Evolutionary conservation across 179 eudicot genomes (phyloP).

Genomic region (Spinacia oleracea): DNA sequence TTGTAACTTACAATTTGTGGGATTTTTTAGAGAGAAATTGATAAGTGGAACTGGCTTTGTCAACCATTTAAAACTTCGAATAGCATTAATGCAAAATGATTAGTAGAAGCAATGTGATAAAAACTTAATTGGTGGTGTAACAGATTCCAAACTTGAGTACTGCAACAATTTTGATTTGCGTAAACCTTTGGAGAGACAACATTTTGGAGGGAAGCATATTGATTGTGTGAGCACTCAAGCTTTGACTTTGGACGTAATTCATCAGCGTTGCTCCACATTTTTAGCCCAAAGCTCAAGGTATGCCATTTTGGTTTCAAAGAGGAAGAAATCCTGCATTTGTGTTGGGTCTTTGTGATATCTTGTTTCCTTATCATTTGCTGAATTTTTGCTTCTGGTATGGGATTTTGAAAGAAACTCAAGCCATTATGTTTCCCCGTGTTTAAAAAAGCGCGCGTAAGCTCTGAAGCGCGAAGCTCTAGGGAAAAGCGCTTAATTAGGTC

Average conservation of each 20-base stretch:
- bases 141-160: slow-evolving; percentile 69
- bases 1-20: not conserved
- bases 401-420: not conserved
- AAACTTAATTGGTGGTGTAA: slow-evolving; percentile 16
- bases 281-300: slow-evolving; percentile 66
- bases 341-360: not conserved
- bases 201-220: slow-evolving; percentile 50
- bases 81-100: not conserved
- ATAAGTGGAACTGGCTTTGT: not conserved
- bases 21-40: not conserved
- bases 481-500: too few relatives aligned
- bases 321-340: slow-evolving; percentile 2
- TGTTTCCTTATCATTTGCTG: not conserved
- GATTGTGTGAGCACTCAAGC: slow-evolving; percentile 69
- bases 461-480: too few relatives aligned
- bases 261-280: slow-evolving; percentile 70
- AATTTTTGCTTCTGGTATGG: not conserved
- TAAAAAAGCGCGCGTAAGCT: too few relatives aligned
- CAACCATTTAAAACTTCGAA: not conserved
- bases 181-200: slow-evolving; percentile 81
- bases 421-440: slow-evolving; percentile 7
- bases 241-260: slow-evolving; percentile 46
- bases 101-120: slow-evolving; percentile 7
- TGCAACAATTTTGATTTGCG: slow-evolving; percentile 86
- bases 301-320: not conserved